These are phyloP conservation scores for Nicotiana noctiflora DNA, from an alignment of 257 asterid genomes.

Conservation along the genomic window DNA sequence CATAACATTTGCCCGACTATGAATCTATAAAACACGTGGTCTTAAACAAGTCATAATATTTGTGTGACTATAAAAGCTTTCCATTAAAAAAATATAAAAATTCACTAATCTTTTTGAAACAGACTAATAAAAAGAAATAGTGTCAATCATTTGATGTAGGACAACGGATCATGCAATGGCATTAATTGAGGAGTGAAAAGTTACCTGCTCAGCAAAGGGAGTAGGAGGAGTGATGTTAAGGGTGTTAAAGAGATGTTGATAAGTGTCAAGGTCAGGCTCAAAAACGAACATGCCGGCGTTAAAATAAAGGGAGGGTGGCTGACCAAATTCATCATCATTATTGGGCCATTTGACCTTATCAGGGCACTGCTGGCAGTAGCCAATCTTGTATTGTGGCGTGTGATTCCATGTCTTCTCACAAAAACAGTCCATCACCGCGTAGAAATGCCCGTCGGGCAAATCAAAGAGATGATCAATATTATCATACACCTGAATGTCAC, in stretches of 20 bases:
- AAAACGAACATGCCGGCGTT: slow-evolving; percentile 23
- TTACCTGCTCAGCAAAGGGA: slow-evolving; percentile 22
- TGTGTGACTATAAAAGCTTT: not conserved
- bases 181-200: not conserved
- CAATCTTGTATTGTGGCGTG: slow-evolving; percentile 22
- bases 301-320: slow-evolving; percentile 17
- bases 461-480: slow-evolving; percentile 21
- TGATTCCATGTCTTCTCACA: slow-evolving; percentile 28
- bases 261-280: slow-evolving; percentile 11
- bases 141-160: no score
- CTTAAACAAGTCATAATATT: not conserved
- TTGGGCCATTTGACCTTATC: slow-evolving; percentile 18
- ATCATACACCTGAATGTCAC: slow-evolving; percentile 18
- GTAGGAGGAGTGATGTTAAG: slow-evolving; percentile 18
- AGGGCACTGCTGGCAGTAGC: slow-evolving; percentile 25
- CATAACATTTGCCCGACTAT: no score
- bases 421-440: slow-evolving; percentile 20
- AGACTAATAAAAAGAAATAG: no score
- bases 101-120: not conserved
- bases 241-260: slow-evolving; percentile 15
- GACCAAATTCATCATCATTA: slow-evolving; percentile 3
- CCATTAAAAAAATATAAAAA: no score
- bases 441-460: slow-evolving; percentile 13
- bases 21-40: no score
- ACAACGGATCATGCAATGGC: no score